Conservation (phyloP, 306 rosid species). For the Trifolium fragiferum region DNA sequence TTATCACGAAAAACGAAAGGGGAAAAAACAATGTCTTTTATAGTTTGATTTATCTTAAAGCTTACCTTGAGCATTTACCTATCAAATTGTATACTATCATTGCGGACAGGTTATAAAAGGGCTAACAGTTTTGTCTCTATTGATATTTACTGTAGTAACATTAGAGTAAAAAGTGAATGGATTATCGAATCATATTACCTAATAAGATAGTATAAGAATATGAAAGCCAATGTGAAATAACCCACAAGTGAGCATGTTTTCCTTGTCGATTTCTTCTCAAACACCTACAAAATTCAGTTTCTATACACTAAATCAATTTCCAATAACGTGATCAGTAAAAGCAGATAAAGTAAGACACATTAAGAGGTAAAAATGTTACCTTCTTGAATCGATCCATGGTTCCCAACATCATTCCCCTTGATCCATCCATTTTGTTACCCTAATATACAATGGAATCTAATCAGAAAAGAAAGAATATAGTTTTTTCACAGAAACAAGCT, state of each 20-base stretch:
- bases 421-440: constrained; percentile 91
- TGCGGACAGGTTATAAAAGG: not conserved
- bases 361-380: constrained; percentile 52
- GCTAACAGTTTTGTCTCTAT: not conserved
- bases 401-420: constrained; percentile 92
- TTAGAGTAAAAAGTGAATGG: constrained; percentile 15
- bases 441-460: constrained; percentile 44
- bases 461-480: constrained; percentile 27
- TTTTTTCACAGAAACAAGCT: constrained; percentile 5
- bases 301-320: constrained; percentile 33
- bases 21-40: not conserved
- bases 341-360: constrained; percentile 24
- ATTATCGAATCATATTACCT: constrained; percentile 57
- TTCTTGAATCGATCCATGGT: constrained; percentile 95
- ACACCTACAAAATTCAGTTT: constrained; percentile 66
- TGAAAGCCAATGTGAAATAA: constrained; percentile 67
- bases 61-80: constrained; percentile 1
- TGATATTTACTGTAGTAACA: constrained; percentile 14
- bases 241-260: constrained; percentile 71
- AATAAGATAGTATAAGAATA: constrained; percentile 70
- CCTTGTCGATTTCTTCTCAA: constrained; percentile 81
- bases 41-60: constrained; percentile 1
- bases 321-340: constrained; percentile 29
- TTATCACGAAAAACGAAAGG: not conserved
- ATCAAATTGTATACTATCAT: constrained; percentile 5